Base-by-base conservation (phyloP, 106 monocot genomes). In the Ottelia alismoides region DNA sequence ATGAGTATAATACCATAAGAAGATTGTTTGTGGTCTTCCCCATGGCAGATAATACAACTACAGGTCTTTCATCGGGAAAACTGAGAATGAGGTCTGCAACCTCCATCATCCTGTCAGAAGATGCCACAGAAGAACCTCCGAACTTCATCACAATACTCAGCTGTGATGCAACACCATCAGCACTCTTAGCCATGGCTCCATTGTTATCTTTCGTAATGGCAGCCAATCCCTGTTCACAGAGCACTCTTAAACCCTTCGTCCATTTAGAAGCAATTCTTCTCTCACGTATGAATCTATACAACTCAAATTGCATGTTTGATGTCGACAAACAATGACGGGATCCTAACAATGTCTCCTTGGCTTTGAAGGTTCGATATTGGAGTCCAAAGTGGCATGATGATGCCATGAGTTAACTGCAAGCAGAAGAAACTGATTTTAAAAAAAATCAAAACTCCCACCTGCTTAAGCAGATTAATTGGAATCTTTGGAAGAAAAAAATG, bases 101-200 rank as follows among this genome's bases (percentile, higher is more conserved):
- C 47, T 85, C 80, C 55, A 32, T 62, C 80, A 85, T 85, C 58
- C 80, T 69, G 22, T 76, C 76, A 21, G 80, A 80, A n/a, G 80
- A 70, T n/a, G 85, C 60, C 29, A 85, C 76, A 1, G 80, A 85
- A 1, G 85, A 85, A 24, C 85, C 85, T 12, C 85, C 85, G 32
- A 85, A 85, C 74, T 85, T 85, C 85, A 85, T 85, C 58, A 85
- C 85, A 20, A 77, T 62, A 32, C 72, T 84, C 57, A 84, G 65
- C 24, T 69, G 68, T 25, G 63, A 49, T 25, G 30, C 51, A 59
- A 49, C 53, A 3, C 51, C 29, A 20, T 62, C 61, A 1, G 24
- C 48, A 14, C 12, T 28, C 51, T 52, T n/a, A 31, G 28, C 31
- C 47, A 17, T 14, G 5, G 31, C 22, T 56, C 69, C 68, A 45